These are phyloP conservation scores for Tetrapisispora namnaoensis DNA, from an alignment of 805 yeast species.

Conservation along the genomic window DNA sequence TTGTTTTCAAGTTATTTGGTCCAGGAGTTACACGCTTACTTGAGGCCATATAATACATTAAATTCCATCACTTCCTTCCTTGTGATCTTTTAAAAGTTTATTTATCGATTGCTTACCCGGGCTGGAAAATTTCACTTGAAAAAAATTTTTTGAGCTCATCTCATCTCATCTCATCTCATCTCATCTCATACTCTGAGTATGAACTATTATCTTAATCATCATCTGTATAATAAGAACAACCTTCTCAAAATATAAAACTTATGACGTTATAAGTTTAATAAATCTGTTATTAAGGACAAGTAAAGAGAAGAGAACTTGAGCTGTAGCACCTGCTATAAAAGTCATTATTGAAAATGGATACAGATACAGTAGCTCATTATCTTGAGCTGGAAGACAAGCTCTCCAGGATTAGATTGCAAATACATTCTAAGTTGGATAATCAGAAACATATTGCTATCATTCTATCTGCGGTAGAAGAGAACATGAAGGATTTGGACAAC, in stretches of 20 bases:
- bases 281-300: background rate
- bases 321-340: background rate
- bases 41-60: no score
- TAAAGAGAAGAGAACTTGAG: background rate
- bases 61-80: background rate
- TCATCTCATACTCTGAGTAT: background rate
- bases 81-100: no score
- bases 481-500: conserved; percentile 45
- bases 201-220: background rate
- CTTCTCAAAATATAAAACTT: no score
- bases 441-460: conserved; percentile 80
- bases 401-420: conserved; percentile 59
- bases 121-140: background rate
- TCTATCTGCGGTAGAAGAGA: conserved; percentile 84
- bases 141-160: conserved; percentile 7
- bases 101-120: background rate
- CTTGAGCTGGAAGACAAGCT: conserved; percentile 55
- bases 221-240: no score
- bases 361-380: conserved; percentile 24
- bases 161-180: conserved; percentile 25
- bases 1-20: no score
- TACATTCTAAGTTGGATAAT: conserved; percentile 70
- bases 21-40: no score
- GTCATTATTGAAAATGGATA: conserved; percentile 14
- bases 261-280: no score